These are phyloP conservation scores for Tolypocladium tundrense DNA, from an alignment of 2,329 filamentous ascomycete species.

Conservation along the genomic window DNA sequence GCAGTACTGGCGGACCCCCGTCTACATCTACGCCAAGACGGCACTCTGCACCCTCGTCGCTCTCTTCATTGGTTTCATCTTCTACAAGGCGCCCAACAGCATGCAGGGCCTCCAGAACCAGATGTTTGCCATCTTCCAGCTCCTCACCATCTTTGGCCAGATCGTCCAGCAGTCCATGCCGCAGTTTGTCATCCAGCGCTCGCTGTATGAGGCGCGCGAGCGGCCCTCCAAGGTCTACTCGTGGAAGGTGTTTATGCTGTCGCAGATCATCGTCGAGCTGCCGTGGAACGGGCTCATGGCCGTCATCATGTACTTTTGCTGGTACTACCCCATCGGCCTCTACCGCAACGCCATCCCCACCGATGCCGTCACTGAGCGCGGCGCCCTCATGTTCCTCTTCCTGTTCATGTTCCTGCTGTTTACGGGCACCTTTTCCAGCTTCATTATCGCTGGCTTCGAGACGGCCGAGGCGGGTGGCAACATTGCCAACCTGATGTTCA, in stretches of 20 bases:
- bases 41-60: slow-evolving; percentile 53
- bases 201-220: slow-evolving; percentile 77
- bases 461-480: slow-evolving; percentile 67
- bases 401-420: slow-evolving; percentile 68
- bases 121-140: slow-evolving; percentile 78
- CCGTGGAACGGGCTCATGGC: slow-evolving; percentile 74
- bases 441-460: slow-evolving; percentile 67
- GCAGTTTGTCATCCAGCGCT: slow-evolving; percentile 72
- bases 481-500: slow-evolving; percentile 66
- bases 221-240: slow-evolving; percentile 75
- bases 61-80: slow-evolving; percentile 75
- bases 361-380: slow-evolving; percentile 54
- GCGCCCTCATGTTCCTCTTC: slow-evolving; percentile 70
- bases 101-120: slow-evolving; percentile 77
- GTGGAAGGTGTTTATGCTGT: slow-evolving; percentile 78
- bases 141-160: slow-evolving; percentile 72
- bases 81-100: slow-evolving; percentile 61
- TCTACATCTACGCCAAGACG: slow-evolving; percentile 79
- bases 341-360: slow-evolving; percentile 57
- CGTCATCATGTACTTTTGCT: slow-evolving; percentile 67
- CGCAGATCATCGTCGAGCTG: slow-evolving; percentile 74
- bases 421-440: slow-evolving; percentile 69
- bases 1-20: slow-evolving; percentile 84
- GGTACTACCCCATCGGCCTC: slow-evolving; percentile 80
- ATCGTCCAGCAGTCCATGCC: slow-evolving; percentile 76